These are phyloP conservation scores for Metschnikowia anglica DNA, from an alignment of 805 yeast species.

Conservation along the genomic window DNA sequence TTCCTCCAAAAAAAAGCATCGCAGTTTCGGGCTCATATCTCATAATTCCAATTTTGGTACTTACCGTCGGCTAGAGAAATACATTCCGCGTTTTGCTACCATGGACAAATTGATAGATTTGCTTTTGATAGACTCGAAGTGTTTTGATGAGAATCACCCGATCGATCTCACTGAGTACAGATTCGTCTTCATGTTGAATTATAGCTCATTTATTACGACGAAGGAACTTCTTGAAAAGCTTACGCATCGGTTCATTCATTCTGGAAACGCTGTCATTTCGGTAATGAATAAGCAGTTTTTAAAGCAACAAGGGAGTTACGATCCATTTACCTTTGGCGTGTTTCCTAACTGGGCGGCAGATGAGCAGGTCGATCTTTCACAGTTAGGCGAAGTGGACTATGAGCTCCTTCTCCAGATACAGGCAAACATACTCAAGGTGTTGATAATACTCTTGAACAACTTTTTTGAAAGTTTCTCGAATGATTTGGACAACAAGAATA, in stretches of 20 bases:
- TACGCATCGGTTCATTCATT: slow-evolving; percentile 41
- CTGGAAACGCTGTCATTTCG: slow-evolving; percentile 46
- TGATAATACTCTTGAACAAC: slow-evolving; percentile 65
- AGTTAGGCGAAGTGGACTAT: slow-evolving; percentile 55
- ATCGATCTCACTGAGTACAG: slow-evolving; percentile 42
- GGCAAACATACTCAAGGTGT: slow-evolving; percentile 74
- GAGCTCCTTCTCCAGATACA: slow-evolving; percentile 73
- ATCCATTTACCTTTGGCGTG: slow-evolving; percentile 16
- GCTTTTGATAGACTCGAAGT: slow-evolving; percentile 64
- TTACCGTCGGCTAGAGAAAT: slow-evolving; percentile 9
- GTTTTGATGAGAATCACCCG: slow-evolving; percentile 45
- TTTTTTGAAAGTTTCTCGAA: slow-evolving; percentile 76
- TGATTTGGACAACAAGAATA: slow-evolving; percentile 57
- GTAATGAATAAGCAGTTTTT: slow-evolving; percentile 37
- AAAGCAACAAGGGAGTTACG: slow-evolving; percentile 14
- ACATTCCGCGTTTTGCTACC: slow-evolving; percentile 52
- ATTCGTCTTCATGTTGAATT: slow-evolving; percentile 42
- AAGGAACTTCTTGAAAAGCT: slow-evolving; percentile 39
- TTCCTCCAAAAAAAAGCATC: slow-evolving; percentile 15
- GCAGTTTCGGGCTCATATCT: slow-evolving; percentile 24
- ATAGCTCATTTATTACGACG: slow-evolving; percentile 41
- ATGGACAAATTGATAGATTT: slow-evolving; percentile 77
- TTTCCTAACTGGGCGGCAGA: slow-evolving; percentile 64
- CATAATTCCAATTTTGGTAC: slow-evolving; percentile 12
- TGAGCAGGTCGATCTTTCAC: slow-evolving; percentile 35